Conservation (phyloP, 768 basidiomycete genomes). For the Leucosporidium creatinivorum region DNA sequence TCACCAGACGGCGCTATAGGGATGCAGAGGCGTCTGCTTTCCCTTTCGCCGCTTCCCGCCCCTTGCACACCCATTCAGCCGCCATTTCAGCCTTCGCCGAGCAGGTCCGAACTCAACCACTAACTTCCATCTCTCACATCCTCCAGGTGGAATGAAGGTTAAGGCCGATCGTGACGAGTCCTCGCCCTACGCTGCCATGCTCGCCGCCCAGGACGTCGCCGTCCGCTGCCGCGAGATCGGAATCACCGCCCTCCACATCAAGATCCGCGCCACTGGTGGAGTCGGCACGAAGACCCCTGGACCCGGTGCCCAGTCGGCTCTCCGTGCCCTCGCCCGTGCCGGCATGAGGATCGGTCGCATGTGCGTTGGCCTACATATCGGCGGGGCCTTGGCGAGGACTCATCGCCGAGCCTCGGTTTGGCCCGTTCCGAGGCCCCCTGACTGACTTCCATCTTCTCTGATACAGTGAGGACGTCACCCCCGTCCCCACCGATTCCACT, state of each 20-base stretch:
- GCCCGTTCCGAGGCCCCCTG: background rate
- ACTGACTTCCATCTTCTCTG: background rate
- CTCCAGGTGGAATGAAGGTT: slow-evolving; percentile 94
- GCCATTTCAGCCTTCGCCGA: no score
- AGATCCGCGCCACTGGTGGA: slow-evolving; percentile 94
- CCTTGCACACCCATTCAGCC: no score
- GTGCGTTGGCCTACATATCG: no score
- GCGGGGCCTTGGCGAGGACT: slow-evolving; percentile 45
- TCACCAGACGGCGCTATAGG: no score
- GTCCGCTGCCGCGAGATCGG: slow-evolving; percentile 95
- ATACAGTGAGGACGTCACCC: slow-evolving; percentile 67
- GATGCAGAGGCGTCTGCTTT: no score
- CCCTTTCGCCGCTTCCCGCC: no score
- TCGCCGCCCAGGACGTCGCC: slow-evolving; percentile 96
- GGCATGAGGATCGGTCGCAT: slow-evolving; percentile 98
- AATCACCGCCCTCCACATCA: slow-evolving; percentile 96
- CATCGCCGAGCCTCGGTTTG: background rate
- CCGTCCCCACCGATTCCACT: slow-evolving; percentile 93
- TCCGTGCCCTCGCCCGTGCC: slow-evolving; percentile 94
- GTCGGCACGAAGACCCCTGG: slow-evolving; percentile 99
- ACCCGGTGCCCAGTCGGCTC: slow-evolving; percentile 94
- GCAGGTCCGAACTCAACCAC: background rate
- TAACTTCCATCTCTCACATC: background rate
- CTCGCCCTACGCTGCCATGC: slow-evolving; percentile 48
- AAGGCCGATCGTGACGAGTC: slow-evolving; percentile 99